Evolutionary conservation across 441 rosid genomes (phyloP).

Genomic region (Euphorbia celastroides): DNA sequence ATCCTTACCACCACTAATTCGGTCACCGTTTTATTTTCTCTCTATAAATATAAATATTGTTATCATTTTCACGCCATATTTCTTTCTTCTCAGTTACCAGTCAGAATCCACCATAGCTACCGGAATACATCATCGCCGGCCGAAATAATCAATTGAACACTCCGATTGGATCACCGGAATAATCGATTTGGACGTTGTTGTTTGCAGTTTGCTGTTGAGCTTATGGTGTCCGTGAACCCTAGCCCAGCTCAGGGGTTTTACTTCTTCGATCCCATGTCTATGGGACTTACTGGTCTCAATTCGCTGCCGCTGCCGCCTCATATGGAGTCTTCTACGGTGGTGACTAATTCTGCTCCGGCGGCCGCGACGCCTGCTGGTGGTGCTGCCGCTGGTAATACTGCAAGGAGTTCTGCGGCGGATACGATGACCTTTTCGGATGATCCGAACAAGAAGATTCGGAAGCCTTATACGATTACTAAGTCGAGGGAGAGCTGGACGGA

Average conservation of each 20-base stretch:
- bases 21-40: conserved; percentile 2
- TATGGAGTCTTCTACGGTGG: conserved; percentile 13
- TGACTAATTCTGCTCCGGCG: not conserved
- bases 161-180: not conserved
- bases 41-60: not conserved
- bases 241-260: conserved; percentile 53
- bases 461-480: conserved; percentile 90
- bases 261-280: conserved; percentile 54
- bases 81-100: not conserved
- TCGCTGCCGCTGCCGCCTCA: conserved; percentile 31
- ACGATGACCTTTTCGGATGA: conserved; percentile 44
- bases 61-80: not conserved
- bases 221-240: conserved; percentile 66
- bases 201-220: not conserved
- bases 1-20: conserved; percentile 7
- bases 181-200: not conserved
- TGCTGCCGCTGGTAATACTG: not conserved
- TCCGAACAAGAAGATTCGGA: conserved; percentile 67
- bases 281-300: conserved; percentile 54
- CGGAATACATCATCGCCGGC: not conserved
- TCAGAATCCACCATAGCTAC: not conserved
- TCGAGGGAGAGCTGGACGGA: conserved; percentile 99
- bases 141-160: not conserved
- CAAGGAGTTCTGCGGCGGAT: conserved; percentile 1
- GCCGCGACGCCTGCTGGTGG: conserved; percentile 9